Evolutionary conservation across 2,329 filamentous ascomycete genomes (phyloP).

Genomic region (Calonectria crousiana): DNA sequence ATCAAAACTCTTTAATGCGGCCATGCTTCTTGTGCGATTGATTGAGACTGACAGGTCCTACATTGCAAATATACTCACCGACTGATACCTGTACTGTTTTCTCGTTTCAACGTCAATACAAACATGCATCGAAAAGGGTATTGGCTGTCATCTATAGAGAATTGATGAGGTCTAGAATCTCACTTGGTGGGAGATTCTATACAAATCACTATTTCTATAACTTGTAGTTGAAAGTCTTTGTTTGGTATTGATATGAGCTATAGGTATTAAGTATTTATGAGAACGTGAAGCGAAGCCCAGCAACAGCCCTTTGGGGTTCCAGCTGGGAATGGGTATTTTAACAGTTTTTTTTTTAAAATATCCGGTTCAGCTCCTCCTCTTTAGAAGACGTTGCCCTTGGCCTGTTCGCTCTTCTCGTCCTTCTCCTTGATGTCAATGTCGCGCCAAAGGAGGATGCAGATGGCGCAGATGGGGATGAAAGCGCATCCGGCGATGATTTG

Average conservation of each 20-base stretch:
- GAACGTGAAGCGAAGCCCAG: not conserved
- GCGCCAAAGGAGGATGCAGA: conserved; percentile 50
- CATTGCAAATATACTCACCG: no score
- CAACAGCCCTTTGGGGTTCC: not conserved
- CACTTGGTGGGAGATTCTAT: no score
- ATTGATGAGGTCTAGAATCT: no score
- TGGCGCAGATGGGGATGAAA: conserved; percentile 51
- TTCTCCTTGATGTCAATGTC: conserved; percentile 55
- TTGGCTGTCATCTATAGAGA: no score
- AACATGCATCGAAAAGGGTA: no score
- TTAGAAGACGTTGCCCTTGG: conserved; percentile 48
- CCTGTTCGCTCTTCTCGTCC: conserved; percentile 35
- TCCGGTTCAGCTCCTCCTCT: not conserved
- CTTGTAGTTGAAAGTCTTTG: not conserved
- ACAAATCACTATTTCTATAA: not conserved
- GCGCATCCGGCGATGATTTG: conserved; percentile 55
- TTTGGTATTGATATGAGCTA: not conserved
- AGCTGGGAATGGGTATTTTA: not conserved
- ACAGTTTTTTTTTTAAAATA: not conserved
- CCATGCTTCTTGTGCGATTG: no score
- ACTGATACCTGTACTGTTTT: no score
- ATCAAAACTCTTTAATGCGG: no score
- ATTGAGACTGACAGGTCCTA: no score
- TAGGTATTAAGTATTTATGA: conserved; percentile 1
- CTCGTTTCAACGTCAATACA: no score